Conservation (phyloP, 192 early-diverging fungal genomes). For the Mortierella hygrophila region DNA sequence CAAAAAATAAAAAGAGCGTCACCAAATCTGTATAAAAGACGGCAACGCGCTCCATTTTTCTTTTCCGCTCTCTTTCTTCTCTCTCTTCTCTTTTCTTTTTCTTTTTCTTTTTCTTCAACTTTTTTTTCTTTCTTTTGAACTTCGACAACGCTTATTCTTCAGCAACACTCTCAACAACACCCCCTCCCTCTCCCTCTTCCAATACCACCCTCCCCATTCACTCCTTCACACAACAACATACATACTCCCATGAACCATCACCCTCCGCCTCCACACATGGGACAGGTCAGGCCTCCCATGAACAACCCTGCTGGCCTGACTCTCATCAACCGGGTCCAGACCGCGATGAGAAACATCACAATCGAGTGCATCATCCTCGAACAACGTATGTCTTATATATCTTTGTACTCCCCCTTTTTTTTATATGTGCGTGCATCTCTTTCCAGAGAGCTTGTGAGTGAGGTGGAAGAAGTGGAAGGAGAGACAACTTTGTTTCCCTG, state of each 20-base stretch:
- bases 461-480: neutral
- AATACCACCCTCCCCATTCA: neutral
- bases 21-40: neutral
- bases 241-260: constrained; percentile 5
- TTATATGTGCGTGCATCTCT: too few species aligned
- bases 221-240: neutral
- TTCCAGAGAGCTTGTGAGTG: neutral
- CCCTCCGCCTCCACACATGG: neutral
- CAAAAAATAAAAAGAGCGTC: neutral
- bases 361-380: constrained; percentile 77
- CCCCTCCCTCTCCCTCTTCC: neutral
- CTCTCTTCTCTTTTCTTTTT: constrained; percentile 5
- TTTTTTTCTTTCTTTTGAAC: neutral
- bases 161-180: neutral
- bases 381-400: constrained; percentile 10
- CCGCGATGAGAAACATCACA: constrained; percentile 70
- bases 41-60: neutral
- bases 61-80: neutral
- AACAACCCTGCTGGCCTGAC: constrained; percentile 30
- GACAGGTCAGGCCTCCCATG: neutral
- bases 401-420: constrained; percentile 8
- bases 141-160: neutral
- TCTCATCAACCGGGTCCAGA: constrained; percentile 62
- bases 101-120: constrained; percentile 6
- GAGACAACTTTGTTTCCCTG: constrained; percentile 8